Percentiles rank a stretch among this genome's conserved stretches.
Evolutionary conservation across 257 asterid species (phyloP).

Genomic region (Phtheirospermum japonicum): DNA sequence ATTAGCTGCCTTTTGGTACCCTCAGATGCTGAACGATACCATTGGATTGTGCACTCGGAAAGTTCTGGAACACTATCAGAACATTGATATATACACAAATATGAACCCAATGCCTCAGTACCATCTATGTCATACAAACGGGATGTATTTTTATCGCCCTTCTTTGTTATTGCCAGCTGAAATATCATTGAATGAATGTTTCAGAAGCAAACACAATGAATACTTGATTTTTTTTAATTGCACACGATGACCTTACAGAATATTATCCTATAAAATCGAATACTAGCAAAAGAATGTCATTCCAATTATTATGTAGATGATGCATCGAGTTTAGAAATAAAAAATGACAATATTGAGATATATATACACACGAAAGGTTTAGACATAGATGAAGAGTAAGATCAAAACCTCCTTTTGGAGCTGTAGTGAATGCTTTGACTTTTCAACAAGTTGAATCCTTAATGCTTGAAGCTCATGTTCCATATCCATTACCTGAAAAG

Average conservation of each 20-base stretch:
- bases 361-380: background rate
- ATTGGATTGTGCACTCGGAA: constrained; percentile 64
- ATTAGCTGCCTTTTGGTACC: constrained; percentile 66
- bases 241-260: no score
- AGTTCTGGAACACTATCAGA: constrained; percentile 56
- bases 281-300: no score
- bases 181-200: constrained; percentile 20
- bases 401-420: constrained; percentile 49
- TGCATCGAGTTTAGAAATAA: no score
- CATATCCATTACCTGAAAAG: constrained; percentile 93
- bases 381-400: constrained; percentile 17
- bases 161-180: constrained; percentile 75
- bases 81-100: constrained; percentile 55
- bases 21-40: constrained; percentile 74
- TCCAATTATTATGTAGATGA: no score
- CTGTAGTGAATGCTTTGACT: constrained; percentile 39
- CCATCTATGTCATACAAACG: constrained; percentile 72
- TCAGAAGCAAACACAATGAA: no score
- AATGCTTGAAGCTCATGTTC: constrained; percentile 91
- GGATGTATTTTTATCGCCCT: constrained; percentile 36
- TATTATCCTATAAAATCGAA: no score
- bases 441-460: constrained; percentile 70
- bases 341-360: background rate
- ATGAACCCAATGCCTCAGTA: constrained; percentile 75
- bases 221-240: no score